These are phyloP conservation scores for Fusarium sp. DNA, from an alignment of 2,329 filamentous ascomycete genomes.

Conservation along the genomic window DNA sequence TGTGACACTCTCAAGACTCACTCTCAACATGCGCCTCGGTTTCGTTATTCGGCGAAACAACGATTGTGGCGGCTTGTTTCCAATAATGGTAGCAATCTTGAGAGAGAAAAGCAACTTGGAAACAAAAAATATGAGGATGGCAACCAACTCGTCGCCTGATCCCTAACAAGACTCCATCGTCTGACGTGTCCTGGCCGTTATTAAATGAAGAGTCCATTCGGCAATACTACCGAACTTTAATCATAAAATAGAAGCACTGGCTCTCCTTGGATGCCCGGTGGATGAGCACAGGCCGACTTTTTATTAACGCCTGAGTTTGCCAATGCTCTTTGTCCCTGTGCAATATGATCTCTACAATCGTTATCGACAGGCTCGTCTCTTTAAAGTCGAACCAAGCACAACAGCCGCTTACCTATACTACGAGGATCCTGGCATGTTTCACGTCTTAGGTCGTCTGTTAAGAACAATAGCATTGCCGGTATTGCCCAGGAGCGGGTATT, in stretches of 20 bases:
- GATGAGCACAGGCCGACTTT: slow-evolving; percentile 8
- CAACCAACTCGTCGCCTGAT: background rate
- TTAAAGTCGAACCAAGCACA: background rate
- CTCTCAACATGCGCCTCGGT: background rate
- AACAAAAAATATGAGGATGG: background rate
- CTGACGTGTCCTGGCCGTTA: background rate
- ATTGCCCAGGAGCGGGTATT: slow-evolving; percentile 29
- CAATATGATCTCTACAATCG: background rate
- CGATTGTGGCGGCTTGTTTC: background rate
- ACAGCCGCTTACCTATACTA: background rate
- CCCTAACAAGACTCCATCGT: background rate
- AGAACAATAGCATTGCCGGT: slow-evolving; percentile 35
- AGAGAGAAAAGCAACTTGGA: background rate
- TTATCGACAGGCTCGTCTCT: background rate
- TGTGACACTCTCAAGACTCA: background rate
- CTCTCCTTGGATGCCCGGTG: background rate
- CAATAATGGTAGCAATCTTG: background rate
- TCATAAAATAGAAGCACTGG: background rate
- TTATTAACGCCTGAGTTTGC: background rate
- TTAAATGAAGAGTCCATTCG: slow-evolving; percentile 2
- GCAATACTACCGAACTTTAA: slow-evolving; percentile 9
- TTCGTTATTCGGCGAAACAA: background rate
- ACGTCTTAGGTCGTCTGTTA: slow-evolving; percentile 23
- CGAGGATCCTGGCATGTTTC: slow-evolving; percentile 27
- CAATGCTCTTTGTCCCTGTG: background rate